A percentile compares a stretch with the other conserved stretches of the same genome.
These are phyloP conservation scores for Tubosaeta sp. DNA, from an alignment of 768 basidiomycete species.

Conservation along the genomic window DNA sequence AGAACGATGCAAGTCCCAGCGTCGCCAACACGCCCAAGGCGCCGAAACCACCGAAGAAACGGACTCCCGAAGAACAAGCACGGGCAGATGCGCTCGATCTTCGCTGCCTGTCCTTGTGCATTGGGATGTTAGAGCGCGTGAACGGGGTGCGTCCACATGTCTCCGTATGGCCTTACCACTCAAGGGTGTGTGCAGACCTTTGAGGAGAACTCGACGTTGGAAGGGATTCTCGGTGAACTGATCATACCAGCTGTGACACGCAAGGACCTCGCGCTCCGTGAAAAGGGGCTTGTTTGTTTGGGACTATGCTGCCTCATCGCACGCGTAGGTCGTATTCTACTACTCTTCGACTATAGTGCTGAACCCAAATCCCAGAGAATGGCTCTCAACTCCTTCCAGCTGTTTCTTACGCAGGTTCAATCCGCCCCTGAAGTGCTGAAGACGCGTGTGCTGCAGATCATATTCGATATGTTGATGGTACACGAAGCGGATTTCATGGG, in stretches of 20 bases:
- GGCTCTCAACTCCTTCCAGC: slow-evolving; percentile 56
- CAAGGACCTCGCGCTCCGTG: slow-evolving; percentile 67
- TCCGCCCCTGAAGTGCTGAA: slow-evolving; percentile 60
- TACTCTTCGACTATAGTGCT: neutral
- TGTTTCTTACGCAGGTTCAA: slow-evolving; percentile 77
- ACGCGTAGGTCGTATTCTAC: slow-evolving; percentile 18
- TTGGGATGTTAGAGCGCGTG: slow-evolving; percentile 82
- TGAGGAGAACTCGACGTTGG: slow-evolving; percentile 66
- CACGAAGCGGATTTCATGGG: slow-evolving; percentile 67
- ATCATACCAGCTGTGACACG: slow-evolving; percentile 88
- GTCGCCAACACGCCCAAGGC: slow-evolving; percentile 12
- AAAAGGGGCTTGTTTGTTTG: slow-evolving; percentile 64
- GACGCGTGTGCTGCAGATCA: slow-evolving; percentile 65
- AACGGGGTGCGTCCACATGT: slow-evolving; percentile 56
- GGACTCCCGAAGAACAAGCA: slow-evolving; percentile 56
- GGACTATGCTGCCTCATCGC: slow-evolving; percentile 79
- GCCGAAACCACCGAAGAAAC: slow-evolving; percentile 31
- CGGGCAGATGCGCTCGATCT: slow-evolving; percentile 63
- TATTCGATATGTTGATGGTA: slow-evolving; percentile 86
- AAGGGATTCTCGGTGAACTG: slow-evolving; percentile 69
- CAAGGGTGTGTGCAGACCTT: slow-evolving; percentile 36
- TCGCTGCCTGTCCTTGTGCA: slow-evolving; percentile 71
- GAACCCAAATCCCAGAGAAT: slow-evolving; percentile 18
- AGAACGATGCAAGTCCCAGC: slow-evolving; percentile 5
- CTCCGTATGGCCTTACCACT: neutral